Conservation (phyloP, 2,329 filamentous ascomycete species). For the Catunica adiposa region DNA sequence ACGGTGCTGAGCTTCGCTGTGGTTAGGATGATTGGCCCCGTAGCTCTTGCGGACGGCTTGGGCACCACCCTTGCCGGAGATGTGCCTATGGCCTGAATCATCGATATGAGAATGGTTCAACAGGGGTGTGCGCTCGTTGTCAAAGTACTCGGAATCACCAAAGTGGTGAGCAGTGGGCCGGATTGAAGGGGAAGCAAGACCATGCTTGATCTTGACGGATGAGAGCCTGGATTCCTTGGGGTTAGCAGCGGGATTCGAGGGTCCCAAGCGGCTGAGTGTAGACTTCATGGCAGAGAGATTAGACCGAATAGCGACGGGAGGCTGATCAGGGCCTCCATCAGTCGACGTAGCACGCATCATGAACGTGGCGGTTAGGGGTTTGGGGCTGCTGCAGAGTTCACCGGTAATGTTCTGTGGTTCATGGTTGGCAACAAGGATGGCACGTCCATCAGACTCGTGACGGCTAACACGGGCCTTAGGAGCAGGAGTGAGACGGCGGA, state of each 20-base stretch:
- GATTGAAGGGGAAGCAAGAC: constrained; percentile 18
- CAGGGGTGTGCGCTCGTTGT: constrained; percentile 21
- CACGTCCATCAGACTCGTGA: constrained; percentile 19
- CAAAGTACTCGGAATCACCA: constrained; percentile 6
- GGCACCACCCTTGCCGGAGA: constrained; percentile 17
- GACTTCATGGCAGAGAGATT: constrained; percentile 46
- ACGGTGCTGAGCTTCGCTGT: constrained; percentile 4
- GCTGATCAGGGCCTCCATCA: constrained; percentile 33
- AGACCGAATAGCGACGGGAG: constrained; percentile 38
- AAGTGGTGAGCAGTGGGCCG: background rate
- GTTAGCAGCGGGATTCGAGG: constrained; percentile 48
- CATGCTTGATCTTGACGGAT: constrained; percentile 50
- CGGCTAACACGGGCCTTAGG: constrained; percentile 50
- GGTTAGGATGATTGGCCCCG: background rate
- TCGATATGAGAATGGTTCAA: constrained; percentile 11
- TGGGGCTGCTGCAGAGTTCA: constrained; percentile 8
- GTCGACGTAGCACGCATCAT: constrained; percentile 40
- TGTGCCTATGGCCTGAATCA: background rate
- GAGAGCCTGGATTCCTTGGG: constrained; percentile 45
- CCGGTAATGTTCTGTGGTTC: background rate
- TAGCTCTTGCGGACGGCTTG: constrained; percentile 11
- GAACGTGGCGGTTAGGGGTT: constrained; percentile 37
- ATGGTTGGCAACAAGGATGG: background rate
- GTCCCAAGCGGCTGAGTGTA: constrained; percentile 48
- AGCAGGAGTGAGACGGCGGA: constrained; percentile 71